Evolutionary conservation across 306 rosid species (phyloP).

Genomic region (Geum urbanum): DNA sequence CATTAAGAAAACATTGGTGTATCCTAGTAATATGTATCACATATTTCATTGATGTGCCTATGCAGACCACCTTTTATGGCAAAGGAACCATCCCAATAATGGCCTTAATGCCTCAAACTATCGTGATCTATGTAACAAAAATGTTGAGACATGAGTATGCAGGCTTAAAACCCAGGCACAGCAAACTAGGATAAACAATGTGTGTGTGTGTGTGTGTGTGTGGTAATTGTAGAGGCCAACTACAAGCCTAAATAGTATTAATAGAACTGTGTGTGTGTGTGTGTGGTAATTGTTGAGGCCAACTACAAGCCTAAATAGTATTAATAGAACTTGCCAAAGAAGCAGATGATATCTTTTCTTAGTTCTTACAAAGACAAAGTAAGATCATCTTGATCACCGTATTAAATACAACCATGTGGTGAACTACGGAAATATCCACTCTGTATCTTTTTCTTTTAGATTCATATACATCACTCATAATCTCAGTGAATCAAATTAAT

Average conservation of each 20-base stretch:
- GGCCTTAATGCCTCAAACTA: background rate
- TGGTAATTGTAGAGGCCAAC: background rate
- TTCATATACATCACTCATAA: background rate
- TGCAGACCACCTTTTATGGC: slow-evolving; percentile 1
- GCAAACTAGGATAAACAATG: background rate
- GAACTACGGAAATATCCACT: background rate
- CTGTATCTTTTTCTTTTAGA: background rate
- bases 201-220: too few species aligned
- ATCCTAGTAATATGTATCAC: background rate
- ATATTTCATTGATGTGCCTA: background rate
- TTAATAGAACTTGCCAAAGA: background rate
- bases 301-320: background rate
- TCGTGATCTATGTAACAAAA: background rate
- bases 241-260: background rate
- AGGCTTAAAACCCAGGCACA: slow-evolving; percentile 1
- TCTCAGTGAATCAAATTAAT: slow-evolving; percentile 9
- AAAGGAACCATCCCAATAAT: background rate
- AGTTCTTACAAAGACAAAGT: background rate
- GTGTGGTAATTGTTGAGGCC: background rate
- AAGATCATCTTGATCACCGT: background rate
- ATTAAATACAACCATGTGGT: background rate
- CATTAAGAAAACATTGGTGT: background rate
- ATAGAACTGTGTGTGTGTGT: background rate
- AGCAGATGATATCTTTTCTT: background rate
- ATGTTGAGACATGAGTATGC: background rate